phyloP scores from a whole-genome alignment of 768 basidiomycete genomes.

The Phlegmacium glaucopus region DNA sequence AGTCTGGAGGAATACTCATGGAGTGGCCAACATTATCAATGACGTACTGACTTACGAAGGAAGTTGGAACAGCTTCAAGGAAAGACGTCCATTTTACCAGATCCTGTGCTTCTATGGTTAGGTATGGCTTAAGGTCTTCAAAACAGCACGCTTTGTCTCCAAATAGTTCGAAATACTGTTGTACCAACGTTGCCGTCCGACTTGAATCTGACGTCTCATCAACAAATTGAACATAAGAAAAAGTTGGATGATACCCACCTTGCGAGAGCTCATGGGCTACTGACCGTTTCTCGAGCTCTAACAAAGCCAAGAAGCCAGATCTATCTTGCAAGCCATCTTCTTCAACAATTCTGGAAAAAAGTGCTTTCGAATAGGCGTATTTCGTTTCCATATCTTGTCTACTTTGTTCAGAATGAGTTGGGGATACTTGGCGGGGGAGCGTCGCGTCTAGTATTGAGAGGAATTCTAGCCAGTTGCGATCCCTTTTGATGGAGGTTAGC shows the following conservation, averaged over 20 bases:
- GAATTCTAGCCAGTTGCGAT: conserved; percentile 88
- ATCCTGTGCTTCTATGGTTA: conserved; percentile 45
- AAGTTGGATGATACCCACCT: conserved; percentile 28
- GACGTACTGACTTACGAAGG: conserved; percentile 39
- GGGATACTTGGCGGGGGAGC: conserved; percentile 39
- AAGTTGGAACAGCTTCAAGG: conserved; percentile 43
- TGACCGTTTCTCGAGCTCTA: conserved; percentile 73
- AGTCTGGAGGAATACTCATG: conserved; percentile 32
- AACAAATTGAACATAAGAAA: background rate
- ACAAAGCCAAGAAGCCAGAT: conserved; percentile 64
- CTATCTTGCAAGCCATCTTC: conserved; percentile 72
- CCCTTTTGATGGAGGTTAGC: conserved; percentile 34
- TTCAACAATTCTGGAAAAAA: conserved; percentile 57
- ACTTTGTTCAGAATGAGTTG: conserved; percentile 15
- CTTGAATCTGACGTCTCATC: conserved; percentile 35
- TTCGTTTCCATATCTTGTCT: conserved; percentile 27
- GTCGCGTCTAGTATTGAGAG: conserved; percentile 68
- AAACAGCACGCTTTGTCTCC: conserved; percentile 84
- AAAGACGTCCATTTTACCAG: conserved; percentile 50
- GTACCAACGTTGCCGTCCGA: conserved; percentile 46
- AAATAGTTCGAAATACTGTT: conserved; percentile 67
- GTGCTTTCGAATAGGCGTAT: conserved; percentile 37
- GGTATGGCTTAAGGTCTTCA: conserved; percentile 77
- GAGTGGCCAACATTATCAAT: background rate
- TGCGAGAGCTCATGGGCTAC: conserved; percentile 42